Conservation (phyloP, 2,329 filamentous ascomycete species). For the Beauveria pseudobassiana region DNA sequence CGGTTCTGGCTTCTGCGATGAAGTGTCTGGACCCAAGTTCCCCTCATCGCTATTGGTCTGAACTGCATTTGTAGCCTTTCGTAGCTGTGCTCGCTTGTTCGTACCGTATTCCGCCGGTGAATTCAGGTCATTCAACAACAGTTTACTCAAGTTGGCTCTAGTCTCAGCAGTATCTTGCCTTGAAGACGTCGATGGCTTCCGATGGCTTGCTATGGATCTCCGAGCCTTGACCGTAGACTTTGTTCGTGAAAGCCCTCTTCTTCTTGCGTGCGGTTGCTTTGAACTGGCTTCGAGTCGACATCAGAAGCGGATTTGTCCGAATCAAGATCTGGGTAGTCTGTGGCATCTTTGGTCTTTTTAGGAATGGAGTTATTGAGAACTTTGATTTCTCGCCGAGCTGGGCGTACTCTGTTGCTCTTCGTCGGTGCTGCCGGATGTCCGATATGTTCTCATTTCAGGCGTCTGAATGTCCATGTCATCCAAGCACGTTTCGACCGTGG, state of each 20-base stretch:
- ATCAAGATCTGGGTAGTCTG: conserved; percentile 22
- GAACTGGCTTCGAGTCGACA: not conserved
- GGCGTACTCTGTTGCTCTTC: conserved; percentile 44
- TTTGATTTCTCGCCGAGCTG: conserved; percentile 74
- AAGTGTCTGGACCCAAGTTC: not conserved
- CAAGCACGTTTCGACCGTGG: not conserved
- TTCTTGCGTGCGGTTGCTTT: not conserved
- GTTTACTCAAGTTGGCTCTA: not conserved
- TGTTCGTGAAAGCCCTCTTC: not conserved
- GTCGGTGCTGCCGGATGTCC: conserved; percentile 42
- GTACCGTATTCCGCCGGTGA: not conserved
- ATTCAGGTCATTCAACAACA: not conserved
- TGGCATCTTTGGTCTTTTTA: conserved; percentile 63
- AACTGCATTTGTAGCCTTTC: not conserved
- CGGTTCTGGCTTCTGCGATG: not conserved
- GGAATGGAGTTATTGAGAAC: conserved; percentile 90
- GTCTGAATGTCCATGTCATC: conserved; percentile 42
- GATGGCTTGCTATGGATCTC: not conserved
- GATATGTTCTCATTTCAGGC: conserved; percentile 32
- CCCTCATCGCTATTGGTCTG: not conserved
- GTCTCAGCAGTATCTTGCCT: not conserved
- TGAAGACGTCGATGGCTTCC: not conserved
- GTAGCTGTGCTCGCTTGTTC: not conserved
- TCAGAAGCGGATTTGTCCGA: not conserved
- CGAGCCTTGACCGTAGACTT: not conserved